Conservation (phyloP, 495 filamentous ascomycete genomes). For the Podospora appendiculata region DNA sequence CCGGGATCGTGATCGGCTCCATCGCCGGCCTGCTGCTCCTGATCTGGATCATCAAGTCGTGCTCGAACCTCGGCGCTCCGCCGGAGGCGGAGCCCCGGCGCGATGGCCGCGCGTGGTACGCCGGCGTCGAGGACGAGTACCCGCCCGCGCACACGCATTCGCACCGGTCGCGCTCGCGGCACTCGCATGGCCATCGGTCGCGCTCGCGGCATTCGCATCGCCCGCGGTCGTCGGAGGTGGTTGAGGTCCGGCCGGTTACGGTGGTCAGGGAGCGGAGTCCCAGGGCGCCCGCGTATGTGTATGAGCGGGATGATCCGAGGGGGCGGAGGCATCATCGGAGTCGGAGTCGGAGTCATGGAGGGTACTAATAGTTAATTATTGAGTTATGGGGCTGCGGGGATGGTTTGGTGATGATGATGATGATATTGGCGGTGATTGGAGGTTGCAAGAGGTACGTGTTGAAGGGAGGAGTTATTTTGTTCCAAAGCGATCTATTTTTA, state of each 20-base stretch:
- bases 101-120: conserved; percentile 18
- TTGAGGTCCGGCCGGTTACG: conserved; percentile 8
- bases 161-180: conserved; percentile 4
- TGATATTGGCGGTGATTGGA: too few relatives aligned
- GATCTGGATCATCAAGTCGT: conserved; percentile 43
- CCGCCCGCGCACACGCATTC: conserved; percentile 3
- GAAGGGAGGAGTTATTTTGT: too few relatives aligned
- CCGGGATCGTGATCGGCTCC: conserved; percentile 53
- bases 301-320: not conserved
- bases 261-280: conserved; percentile 4
- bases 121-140: conserved; percentile 14
- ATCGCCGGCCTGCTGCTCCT: conserved; percentile 48
- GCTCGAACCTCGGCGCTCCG: conserved; percentile 30
- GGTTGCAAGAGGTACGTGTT: too few relatives aligned
- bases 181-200: conserved; percentile 2
- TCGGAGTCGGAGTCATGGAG: not conserved
- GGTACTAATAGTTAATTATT: too few relatives aligned
- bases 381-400: not conserved
- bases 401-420: not conserved
- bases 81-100: conserved; percentile 5
- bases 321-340: not conserved
- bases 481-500: too few relatives aligned
- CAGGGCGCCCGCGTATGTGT: conserved; percentile 1
- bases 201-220: conserved; percentile 2
- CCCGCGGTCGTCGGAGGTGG: conserved; percentile 1